These are phyloP conservation scores for Ophiostoma sp. DNA, from an alignment of 2,329 filamentous ascomycete species.

Conservation along the genomic window DNA sequence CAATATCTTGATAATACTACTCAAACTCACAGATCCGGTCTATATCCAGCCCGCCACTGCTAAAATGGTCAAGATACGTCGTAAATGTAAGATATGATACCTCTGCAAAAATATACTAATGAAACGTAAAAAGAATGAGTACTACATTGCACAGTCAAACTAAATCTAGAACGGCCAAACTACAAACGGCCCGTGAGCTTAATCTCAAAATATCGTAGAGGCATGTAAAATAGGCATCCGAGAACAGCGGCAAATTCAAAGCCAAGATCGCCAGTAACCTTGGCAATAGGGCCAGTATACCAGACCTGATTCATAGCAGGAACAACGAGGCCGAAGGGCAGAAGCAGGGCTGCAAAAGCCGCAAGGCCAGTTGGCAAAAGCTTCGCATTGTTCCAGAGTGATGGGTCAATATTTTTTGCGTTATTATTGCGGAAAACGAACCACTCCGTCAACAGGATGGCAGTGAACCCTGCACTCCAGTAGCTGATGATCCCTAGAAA, in stretches of 20 bases:
- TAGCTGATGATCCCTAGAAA: slow-evolving; percentile 44
- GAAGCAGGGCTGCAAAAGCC: slow-evolving; percentile 28
- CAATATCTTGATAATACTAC: too few relatives aligned
- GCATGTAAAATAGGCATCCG: slow-evolving; percentile 40
- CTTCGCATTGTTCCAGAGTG: slow-evolving; percentile 30
- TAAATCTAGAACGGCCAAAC: neutral
- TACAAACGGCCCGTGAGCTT: slow-evolving; percentile 10
- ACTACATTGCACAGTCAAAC: neutral
- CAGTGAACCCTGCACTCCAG: slow-evolving; percentile 42
- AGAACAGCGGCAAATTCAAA: slow-evolving; percentile 43
- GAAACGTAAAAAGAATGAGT: neutral
- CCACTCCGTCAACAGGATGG: slow-evolving; percentile 36
- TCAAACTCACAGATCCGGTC: too few relatives aligned
- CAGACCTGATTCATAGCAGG: slow-evolving; percentile 42
- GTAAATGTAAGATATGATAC: too few relatives aligned
- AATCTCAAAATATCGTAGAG: slow-evolving; percentile 37
- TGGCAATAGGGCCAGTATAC: slow-evolving; percentile 42
- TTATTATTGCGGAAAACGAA: slow-evolving; percentile 29
- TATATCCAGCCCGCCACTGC: too few relatives aligned
- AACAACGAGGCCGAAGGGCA: slow-evolving; percentile 33
- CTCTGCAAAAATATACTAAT: too few relatives aligned
- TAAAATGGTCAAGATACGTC: too few relatives aligned
- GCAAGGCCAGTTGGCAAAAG: slow-evolving; percentile 31
- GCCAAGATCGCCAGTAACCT: slow-evolving; percentile 42
- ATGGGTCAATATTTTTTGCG: slow-evolving; percentile 27